Evolutionary conservation across 345 rosid species (phyloP).

Genomic region (Erysimum cheiranthoides): DNA sequence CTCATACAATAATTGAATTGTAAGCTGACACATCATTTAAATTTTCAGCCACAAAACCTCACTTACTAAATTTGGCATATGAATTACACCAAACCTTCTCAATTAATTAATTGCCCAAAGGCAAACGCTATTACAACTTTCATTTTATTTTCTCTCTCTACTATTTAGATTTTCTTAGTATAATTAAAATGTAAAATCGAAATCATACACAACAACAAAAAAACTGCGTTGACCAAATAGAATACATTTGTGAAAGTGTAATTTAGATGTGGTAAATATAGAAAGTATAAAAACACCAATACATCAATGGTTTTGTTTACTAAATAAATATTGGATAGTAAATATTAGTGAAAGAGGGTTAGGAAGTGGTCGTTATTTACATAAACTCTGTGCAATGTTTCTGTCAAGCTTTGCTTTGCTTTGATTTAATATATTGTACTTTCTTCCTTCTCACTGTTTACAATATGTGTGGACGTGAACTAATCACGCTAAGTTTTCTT

Average conservation of each 20-base stretch:
- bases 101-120: conserved; percentile 25
- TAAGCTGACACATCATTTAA: conserved; percentile 35
- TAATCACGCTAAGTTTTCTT: conserved; percentile 29
- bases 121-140: conserved; percentile 17
- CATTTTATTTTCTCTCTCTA: neutral
- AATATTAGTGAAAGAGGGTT: conserved; percentile 21
- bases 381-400: conserved; percentile 32
- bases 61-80: conserved; percentile 42
- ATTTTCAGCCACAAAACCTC: conserved; percentile 40
- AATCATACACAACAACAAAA: neutral
- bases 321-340: conserved; percentile 2
- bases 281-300: neutral
- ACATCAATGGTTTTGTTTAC: neutral
- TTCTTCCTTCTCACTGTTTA: conserved; percentile 33
- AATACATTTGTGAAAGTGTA: neutral
- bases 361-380: conserved; percentile 44
- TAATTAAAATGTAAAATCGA: neutral
- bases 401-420: conserved; percentile 36
- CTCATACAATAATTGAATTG: conserved; percentile 1
- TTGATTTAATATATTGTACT: conserved; percentile 35
- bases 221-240: neutral
- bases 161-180: neutral
- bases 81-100: conserved; percentile 28
- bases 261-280: conserved; percentile 1
- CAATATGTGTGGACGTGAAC: conserved; percentile 38